Conservation (phyloP, 306 rosid genomes). For the Pachyrhizus erosus region DNA sequence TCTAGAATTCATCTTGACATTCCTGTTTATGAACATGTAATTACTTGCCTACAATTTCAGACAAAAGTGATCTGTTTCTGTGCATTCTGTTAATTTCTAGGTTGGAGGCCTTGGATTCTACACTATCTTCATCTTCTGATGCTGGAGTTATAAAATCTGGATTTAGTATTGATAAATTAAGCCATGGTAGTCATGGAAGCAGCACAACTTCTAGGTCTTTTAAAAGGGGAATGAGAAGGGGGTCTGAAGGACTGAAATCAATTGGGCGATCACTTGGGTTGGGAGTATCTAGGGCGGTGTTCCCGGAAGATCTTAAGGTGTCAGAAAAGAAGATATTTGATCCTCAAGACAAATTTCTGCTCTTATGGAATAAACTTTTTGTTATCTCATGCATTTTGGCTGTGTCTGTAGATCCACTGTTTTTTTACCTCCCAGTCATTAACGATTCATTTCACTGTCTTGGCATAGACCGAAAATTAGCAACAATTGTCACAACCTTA, state of each 20-base stretch:
- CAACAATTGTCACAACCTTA: conserved; percentile 80
- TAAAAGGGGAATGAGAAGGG: conserved; percentile 88
- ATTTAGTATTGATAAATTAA: conserved; percentile 71
- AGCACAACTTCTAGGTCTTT: conserved; percentile 80
- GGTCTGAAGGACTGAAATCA: conserved; percentile 93
- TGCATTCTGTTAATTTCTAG: conserved; percentile 50
- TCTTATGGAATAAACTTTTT: conserved; percentile 80
- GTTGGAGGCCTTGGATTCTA: conserved; percentile 87
- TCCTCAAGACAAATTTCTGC: conserved; percentile 90
- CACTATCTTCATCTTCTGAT: conserved; percentile 75
- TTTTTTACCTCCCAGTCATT: conserved; percentile 91
- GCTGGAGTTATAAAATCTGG: conserved; percentile 70
- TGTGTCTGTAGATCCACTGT: conserved; percentile 91
- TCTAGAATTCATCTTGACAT: conserved; percentile 28
- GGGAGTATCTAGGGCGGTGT: conserved; percentile 89
- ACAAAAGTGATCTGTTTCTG: conserved; percentile 39
- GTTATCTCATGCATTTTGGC: conserved; percentile 89
- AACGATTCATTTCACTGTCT: conserved; percentile 63
- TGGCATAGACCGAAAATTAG: conserved; percentile 79
- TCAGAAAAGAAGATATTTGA: conserved; percentile 92
- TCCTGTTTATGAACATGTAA: conserved; percentile 26
- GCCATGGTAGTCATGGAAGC: conserved; percentile 62
- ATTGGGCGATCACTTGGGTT: conserved; percentile 88
- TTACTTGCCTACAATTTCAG: conserved; percentile 31
- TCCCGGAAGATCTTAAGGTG: conserved; percentile 92